phyloP scores from a whole-genome alignment of 169 alveolate species.

The Theileria orientalis region DNA sequence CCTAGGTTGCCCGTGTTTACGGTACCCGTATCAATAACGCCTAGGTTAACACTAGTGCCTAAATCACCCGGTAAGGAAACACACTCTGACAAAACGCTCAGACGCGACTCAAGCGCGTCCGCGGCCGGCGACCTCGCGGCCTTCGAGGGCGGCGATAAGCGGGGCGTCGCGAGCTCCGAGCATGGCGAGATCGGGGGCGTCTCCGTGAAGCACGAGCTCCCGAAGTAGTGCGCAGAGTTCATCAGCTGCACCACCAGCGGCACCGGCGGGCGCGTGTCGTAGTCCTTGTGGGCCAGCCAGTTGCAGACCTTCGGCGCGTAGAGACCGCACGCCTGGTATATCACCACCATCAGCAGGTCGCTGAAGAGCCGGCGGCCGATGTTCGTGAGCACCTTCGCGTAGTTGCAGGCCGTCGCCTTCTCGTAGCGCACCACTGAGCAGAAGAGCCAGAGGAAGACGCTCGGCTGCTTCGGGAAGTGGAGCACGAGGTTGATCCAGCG shows the following conservation, averaged over 20 bases:
- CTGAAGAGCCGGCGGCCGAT: slow-evolving; percentile 23
- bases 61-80: background rate
- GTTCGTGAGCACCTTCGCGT: slow-evolving; percentile 36
- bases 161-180: too few species aligned
- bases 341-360: slow-evolving; percentile 37
- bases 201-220: background rate
- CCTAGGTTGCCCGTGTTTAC: background rate
- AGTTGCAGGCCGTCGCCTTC: slow-evolving; percentile 37
- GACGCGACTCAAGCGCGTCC: too few species aligned
- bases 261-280: slow-evolving; percentile 58
- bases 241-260: slow-evolving; percentile 51
- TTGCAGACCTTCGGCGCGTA: slow-evolving; percentile 51
- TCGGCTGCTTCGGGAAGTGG: slow-evolving; percentile 51
- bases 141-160: too few species aligned
- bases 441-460: slow-evolving; percentile 52
- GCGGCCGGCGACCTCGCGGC: too few species aligned
- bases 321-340: slow-evolving; percentile 53
- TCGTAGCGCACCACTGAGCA: slow-evolving; percentile 36
- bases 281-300: slow-evolving; percentile 43
- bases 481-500: slow-evolving; percentile 26
- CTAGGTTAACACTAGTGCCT: background rate
- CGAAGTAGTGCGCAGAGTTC: slow-evolving; percentile 27
- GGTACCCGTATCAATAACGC: background rate
- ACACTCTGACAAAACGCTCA: too few species aligned
- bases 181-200: background rate